Base-by-base conservation (phyloP, 441 rosid species). In the Jatropha podagrica region DNA sequence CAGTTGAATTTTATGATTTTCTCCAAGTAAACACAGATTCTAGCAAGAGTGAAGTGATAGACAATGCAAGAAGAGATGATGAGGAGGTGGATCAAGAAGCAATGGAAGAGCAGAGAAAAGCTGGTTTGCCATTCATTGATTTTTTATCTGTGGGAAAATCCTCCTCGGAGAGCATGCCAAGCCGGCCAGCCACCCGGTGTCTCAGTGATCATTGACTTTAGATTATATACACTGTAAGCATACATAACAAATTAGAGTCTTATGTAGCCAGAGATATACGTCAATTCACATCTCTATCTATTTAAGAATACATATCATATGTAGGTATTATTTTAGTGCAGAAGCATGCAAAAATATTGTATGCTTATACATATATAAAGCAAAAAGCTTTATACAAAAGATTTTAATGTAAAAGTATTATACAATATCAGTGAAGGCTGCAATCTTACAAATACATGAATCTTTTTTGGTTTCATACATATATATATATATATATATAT, bases 11-110 rank as follows among this genome's bases (percentile, higher is more conserved):
- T 62, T 91, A 88, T 74, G 90, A 94, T 77, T 94, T 94, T 83
- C 91, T 94, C 13, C 92, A 87, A 81, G 89, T 92, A 67, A 85
- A 89, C 66, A 80, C 89, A 0, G 92, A 88, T 40, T 89, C 95
- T 7, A 86, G 76, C 73, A 88, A 77, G 79, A 88, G 94, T 46
- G 96, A 92, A 68, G 81, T 85, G 56, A 88, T 82, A 64, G 92
- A 87, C 61, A 88, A 75, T 48, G 41, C 83, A 2, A 86, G 76
- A 81, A 84, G 79, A 78, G 89, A 88, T 26, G 87, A 82, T 1
- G 92, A 85, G n/a, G 94, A 88, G 68, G 90, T 84, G 5, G 80
- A 88, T 75, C 88, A 90, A 64, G 23, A 73, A 78, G 80, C 81
- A 62, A 51, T 70, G 69, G 81, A 66, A 58, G 56, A 83, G 37